Percentiles rank a stretch among this genome's conserved stretches.
Evolutionary conservation across 208 protist species (phyloP).

Genomic region (Acanthamoeba healyi): DNA sequence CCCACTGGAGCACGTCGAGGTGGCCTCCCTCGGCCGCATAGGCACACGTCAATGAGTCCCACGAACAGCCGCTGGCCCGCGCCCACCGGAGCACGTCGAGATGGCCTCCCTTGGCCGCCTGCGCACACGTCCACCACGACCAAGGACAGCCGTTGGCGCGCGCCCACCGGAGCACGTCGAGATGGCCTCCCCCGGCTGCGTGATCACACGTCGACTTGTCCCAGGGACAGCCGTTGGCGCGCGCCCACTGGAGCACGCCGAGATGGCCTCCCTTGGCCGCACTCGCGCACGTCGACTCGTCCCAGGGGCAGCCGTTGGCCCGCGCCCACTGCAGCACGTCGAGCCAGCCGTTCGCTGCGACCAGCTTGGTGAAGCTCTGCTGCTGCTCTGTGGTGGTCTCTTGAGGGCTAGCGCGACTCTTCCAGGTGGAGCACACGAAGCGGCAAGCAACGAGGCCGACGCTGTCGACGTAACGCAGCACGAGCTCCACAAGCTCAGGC

Average conservation of each 20-base stretch:
- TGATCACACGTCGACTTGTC: not conserved
- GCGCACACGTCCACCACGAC: not conserved
- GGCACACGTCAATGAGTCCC: not conserved
- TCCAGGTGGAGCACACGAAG: too few species aligned
- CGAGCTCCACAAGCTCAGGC: too few species aligned
- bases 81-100: constrained; percentile 1
- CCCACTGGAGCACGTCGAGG: constrained; percentile 6
- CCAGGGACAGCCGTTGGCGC: not conserved
- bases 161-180: not conserved
- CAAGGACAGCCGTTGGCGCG: not conserved
- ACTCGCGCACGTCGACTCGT: not conserved
- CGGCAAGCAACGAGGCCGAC: too few species aligned
- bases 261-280: not conserved
- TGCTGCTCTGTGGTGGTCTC: too few species aligned
- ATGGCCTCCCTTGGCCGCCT: not conserved
- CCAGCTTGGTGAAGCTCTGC: too few species aligned
- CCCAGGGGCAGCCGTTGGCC: not conserved
- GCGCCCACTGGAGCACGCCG: not conserved
- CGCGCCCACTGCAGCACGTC: not conserved
- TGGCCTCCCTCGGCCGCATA: not conserved
- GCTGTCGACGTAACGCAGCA: too few species aligned
- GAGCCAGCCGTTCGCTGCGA: not conserved
- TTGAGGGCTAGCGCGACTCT: too few species aligned
- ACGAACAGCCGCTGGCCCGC: not conserved
- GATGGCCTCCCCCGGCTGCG: not conserved